A percentile compares a stretch with the other conserved stretches of the same genome.
These are phyloP conservation scores for Coemansia sp. DNA, from an alignment of 192 early-diverging fungal species.

Conservation along the genomic window DNA sequence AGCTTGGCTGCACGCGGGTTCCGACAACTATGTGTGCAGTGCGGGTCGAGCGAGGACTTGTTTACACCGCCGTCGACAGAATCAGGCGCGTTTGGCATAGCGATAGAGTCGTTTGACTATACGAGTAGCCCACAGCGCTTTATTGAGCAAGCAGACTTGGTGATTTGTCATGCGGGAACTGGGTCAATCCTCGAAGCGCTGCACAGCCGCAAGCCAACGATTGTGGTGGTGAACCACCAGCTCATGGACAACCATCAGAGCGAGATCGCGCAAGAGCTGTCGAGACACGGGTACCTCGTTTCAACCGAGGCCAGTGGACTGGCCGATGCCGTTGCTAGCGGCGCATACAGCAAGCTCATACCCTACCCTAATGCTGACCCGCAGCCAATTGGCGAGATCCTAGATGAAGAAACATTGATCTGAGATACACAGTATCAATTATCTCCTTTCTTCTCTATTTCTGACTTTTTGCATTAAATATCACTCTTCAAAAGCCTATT, in stretches of 20 bases:
- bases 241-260: conserved; percentile 89
- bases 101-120: conserved; percentile 59
- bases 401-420: conserved; percentile 41
- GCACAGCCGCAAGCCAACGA: conserved; percentile 63
- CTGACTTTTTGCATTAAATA: not conserved
- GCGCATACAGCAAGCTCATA: conserved; percentile 16
- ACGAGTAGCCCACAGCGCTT: conserved; percentile 62
- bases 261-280: conserved; percentile 78
- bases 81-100: conserved; percentile 14
- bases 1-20: conserved; percentile 58
- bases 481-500: not conserved
- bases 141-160: conserved; percentile 66
- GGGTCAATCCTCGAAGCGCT: conserved; percentile 86
- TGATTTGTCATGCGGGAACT: conserved; percentile 87
- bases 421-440: not conserved
- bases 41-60: conserved; percentile 57
- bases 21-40: conserved; percentile 67
- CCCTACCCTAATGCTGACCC: conserved; percentile 50
- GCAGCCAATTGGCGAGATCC: conserved; percentile 46
- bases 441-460: not conserved
- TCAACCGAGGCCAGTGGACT: conserved; percentile 23
- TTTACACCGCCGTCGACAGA: conserved; percentile 32
- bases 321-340: conserved; percentile 13
- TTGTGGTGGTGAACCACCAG: conserved; percentile 74
- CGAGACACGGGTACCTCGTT: conserved; percentile 59